Conservation (phyloP, 106 monocot species). For the Dendrobium nobile region DNA sequence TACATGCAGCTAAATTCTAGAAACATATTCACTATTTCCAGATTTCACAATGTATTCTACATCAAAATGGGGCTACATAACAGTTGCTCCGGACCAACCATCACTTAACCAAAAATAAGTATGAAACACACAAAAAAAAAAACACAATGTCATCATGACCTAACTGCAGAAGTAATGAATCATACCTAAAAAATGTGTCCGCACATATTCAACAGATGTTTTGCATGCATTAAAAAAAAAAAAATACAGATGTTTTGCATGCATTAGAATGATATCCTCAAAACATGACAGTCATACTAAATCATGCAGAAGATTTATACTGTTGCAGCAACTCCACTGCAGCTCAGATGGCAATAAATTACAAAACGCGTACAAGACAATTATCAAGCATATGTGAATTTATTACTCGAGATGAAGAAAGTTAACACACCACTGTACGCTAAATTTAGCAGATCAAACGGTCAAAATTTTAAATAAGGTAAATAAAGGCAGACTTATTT, state of each 20-base stretch:
- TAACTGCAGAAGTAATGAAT: not conserved
- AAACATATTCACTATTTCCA: not conserved
- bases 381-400: not conserved
- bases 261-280: not conserved
- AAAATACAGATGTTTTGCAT: not conserved
- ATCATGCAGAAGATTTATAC: not conserved
- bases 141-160: not conserved
- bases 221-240: not conserved
- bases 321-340: not conserved
- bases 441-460: not conserved
- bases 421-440: not conserved
- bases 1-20: not conserved
- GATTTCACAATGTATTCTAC: not conserved
- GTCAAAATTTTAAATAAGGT: not conserved
- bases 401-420: not conserved
- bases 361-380: not conserved
- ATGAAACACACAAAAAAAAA: not conserved
- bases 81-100: not conserved
- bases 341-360: too few species aligned
- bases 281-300: not conserved
- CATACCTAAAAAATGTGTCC: not conserved
- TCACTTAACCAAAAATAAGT: not conserved
- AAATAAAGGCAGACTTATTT: conserved; percentile 15
- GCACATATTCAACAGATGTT: not conserved
- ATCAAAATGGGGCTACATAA: not conserved